Evolutionary conservation across 495 filamentous ascomycete species (phyloP).

Genomic region (Cercophora scortea): DNA sequence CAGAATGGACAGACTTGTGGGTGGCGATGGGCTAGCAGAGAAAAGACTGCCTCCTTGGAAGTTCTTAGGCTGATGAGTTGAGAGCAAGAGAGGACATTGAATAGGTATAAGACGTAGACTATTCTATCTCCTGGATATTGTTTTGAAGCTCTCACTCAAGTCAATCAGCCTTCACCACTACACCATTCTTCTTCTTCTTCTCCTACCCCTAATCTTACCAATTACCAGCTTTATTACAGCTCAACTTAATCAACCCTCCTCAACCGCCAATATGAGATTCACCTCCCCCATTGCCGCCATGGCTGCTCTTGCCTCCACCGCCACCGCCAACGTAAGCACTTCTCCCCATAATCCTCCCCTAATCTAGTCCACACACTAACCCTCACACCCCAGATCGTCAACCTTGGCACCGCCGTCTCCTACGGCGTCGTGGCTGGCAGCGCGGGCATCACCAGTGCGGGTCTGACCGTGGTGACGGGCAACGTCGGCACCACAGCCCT

Average conservation of each 20-base stretch:
- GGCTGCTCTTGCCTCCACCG: not conserved
- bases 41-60: too few relatives aligned
- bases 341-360: not conserved
- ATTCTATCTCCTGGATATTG: too few relatives aligned
- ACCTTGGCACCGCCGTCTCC: not conserved
- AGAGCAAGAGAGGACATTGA: too few relatives aligned
- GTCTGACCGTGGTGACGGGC: not conserved
- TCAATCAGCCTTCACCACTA: too few relatives aligned
- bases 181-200: too few relatives aligned
- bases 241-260: too few relatives aligned
- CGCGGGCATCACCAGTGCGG: not conserved
- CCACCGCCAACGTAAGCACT: not conserved
- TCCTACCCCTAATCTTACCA: too few relatives aligned
- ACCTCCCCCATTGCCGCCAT: not conserved
- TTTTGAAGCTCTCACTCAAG: too few relatives aligned
- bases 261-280: not conserved
- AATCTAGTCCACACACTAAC: not conserved
- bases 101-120: too few relatives aligned
- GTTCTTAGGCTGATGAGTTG: too few relatives aligned
- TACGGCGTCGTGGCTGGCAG: not conserved
- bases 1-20: too few relatives aligned
- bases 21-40: too few relatives aligned
- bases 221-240: not conserved
- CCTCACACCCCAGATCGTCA: not conserved
- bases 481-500: not conserved